Evolutionary conservation across 2,329 filamentous ascomycete genomes (phyloP).

Genomic region (Elsinoe arachidis): DNA sequence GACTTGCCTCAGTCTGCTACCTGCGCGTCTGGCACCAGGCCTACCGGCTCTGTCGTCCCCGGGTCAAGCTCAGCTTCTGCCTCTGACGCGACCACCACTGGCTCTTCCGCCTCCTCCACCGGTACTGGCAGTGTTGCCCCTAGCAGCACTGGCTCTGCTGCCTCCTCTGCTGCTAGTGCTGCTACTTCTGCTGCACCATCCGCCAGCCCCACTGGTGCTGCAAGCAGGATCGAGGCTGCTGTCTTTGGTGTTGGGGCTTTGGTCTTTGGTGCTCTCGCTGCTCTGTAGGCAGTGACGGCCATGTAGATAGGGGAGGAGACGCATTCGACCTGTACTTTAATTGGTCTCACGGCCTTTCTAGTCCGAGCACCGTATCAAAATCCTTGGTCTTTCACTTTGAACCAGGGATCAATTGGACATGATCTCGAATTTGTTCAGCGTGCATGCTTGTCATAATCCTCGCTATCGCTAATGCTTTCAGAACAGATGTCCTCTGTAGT

Average conservation of each 20-base stretch:
- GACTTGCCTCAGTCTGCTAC: conserved; percentile 33
- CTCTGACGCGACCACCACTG: conserved; percentile 1
- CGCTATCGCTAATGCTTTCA: no score
- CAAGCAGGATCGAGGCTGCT: conserved; percentile 9
- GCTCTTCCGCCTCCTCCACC: background rate
- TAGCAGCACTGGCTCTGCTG: background rate
- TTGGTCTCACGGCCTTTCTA: no score
- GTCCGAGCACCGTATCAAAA: no score
- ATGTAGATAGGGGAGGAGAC: background rate
- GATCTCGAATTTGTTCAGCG: no score
- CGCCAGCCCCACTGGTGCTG: background rate
- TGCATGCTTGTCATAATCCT: no score
- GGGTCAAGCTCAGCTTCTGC: background rate
- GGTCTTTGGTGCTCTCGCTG: conserved; percentile 11
- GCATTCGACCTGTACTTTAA: background rate
- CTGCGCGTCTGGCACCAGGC: conserved; percentile 19
- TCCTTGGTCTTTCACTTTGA: no score
- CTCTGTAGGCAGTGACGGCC: background rate
- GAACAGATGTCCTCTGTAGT: no score
- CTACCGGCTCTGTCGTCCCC: background rate
- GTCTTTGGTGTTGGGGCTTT: conserved; percentile 8
- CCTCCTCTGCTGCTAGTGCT: background rate
- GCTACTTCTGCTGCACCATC: background rate
- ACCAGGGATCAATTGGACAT: no score
- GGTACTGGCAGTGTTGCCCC: background rate